Conservation (phyloP, 176 grass and related monocot genomes). For the Ensete glaucum region DNA sequence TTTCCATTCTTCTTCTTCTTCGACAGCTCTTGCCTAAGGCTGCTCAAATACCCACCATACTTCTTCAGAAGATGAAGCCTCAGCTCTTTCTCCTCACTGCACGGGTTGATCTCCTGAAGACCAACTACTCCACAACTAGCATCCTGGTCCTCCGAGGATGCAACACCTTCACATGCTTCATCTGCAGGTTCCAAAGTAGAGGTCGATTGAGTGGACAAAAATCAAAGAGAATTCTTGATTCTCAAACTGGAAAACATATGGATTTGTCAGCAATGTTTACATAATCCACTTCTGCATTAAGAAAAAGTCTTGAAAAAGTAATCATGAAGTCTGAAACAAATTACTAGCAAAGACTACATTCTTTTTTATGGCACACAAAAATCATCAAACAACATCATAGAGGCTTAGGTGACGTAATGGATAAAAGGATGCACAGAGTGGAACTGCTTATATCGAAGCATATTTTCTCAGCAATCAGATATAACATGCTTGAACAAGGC, state of each 20-base stretch:
- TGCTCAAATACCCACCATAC: conserved; percentile 65
- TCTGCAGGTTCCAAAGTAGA: conserved; percentile 19
- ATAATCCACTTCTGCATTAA: no score
- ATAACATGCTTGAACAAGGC: no score
- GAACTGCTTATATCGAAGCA: no score
- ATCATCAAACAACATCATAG: no score
- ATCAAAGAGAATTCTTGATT: conserved; percentile 4
- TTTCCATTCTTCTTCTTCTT: conserved; percentile 90
- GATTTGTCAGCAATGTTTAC: no score
- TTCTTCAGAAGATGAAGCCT: conserved; percentile 75
- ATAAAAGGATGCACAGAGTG: no score
- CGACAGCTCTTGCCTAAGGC: conserved; percentile 66
- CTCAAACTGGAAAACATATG: neutral
- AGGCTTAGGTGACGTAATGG: neutral
- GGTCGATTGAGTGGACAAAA: neutral
- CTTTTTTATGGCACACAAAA: no score
- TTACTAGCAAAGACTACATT: no score
- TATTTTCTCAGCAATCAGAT: no score
- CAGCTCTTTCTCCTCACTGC: conserved; percentile 67
- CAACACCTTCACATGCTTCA: conserved; percentile 37
- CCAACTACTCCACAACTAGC: conserved; percentile 36
- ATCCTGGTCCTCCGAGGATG: conserved; percentile 60
- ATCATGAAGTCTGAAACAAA: no score
- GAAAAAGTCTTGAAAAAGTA: no score
- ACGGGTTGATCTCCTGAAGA: conserved; percentile 31